phyloP scores from a whole-genome alignment of 1,284 basidiomycete genomes.

The Tilletia indica region DNA sequence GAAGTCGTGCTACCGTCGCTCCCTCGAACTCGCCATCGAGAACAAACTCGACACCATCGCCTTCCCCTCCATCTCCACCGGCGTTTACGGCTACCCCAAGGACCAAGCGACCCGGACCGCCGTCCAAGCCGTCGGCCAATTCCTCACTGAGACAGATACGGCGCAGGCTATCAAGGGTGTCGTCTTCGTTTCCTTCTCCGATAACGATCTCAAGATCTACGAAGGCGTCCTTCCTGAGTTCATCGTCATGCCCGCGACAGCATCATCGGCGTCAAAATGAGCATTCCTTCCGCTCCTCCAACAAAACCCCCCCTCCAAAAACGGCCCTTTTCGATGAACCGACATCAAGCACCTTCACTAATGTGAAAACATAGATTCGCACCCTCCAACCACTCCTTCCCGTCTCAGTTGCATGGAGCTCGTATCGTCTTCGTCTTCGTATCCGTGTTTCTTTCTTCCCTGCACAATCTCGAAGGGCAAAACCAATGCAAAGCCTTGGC shows the following conservation, averaged over 20 bases:
- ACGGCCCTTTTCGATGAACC: too few species aligned
- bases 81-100: slow-evolving; percentile 53
- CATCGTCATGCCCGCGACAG: not conserved
- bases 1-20: slow-evolving; percentile 37
- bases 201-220: not conserved
- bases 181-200: slow-evolving; percentile 6
- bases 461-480: too few species aligned
- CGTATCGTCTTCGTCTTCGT: too few species aligned
- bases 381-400: too few species aligned
- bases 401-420: too few species aligned
- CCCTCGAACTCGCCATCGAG: slow-evolving; percentile 33
- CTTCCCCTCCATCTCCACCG: slow-evolving; percentile 52
- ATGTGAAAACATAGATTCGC: too few species aligned
- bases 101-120: slow-evolving; percentile 37
- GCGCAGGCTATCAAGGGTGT: slow-evolving; percentile 17
- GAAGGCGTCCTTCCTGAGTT: not conserved
- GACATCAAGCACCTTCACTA: too few species aligned
- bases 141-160: slow-evolving; percentile 26
- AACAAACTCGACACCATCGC: slow-evolving; percentile 32
- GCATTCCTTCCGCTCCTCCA: too few species aligned
- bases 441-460: too few species aligned
- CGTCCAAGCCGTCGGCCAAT: slow-evolving; percentile 35
- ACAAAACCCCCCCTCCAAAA: too few species aligned
- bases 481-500: too few species aligned
- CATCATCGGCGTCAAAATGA: not conserved